Evolutionary conservation across 768 basidiomycete species (phyloP).

Genomic region (Epithele typhae): DNA sequence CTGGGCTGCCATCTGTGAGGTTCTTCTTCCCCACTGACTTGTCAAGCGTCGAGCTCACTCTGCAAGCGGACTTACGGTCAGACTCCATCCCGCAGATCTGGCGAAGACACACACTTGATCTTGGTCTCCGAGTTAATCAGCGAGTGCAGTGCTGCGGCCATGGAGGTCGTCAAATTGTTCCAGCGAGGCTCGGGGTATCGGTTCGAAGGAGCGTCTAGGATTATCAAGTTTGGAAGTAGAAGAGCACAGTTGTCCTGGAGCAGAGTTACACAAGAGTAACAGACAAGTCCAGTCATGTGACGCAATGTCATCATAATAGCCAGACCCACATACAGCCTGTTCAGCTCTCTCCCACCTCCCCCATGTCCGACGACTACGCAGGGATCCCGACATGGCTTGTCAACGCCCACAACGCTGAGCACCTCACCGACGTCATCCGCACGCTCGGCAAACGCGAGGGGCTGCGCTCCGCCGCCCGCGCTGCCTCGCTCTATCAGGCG

Average conservation of each 20-base stretch:
- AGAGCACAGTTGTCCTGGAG: too few species aligned
- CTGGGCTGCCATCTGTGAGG: constrained; percentile 64
- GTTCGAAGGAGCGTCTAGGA: too few species aligned
- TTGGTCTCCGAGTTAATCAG: constrained; percentile 41
- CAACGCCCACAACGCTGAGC: constrained; percentile 19
- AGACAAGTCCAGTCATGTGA: too few species aligned
- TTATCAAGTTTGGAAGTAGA: too few species aligned
- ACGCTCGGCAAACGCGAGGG: constrained; percentile 36
- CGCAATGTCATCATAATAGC: not conserved
- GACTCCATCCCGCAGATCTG: not conserved
- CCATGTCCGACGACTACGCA: too few species aligned
- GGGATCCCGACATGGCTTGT: constrained; percentile 24
- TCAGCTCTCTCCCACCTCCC: not conserved
- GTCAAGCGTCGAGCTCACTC: constrained; percentile 79
- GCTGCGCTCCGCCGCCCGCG: constrained; percentile 28
- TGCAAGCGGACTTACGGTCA: constrained; percentile 24
- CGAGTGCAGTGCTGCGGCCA: too few species aligned
- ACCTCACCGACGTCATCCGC: constrained; percentile 29
- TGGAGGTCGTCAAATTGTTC: too few species aligned
- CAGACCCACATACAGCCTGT: not conserved
- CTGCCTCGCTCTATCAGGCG: constrained; percentile 19
- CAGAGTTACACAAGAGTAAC: too few species aligned
- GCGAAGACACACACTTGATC: constrained; percentile 41
- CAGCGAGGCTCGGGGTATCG: too few species aligned
- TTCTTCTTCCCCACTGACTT: constrained; percentile 68